These are phyloP conservation scores for Exophiala sideris DNA, from an alignment of 2,329 filamentous ascomycete genomes.

Conservation along the genomic window DNA sequence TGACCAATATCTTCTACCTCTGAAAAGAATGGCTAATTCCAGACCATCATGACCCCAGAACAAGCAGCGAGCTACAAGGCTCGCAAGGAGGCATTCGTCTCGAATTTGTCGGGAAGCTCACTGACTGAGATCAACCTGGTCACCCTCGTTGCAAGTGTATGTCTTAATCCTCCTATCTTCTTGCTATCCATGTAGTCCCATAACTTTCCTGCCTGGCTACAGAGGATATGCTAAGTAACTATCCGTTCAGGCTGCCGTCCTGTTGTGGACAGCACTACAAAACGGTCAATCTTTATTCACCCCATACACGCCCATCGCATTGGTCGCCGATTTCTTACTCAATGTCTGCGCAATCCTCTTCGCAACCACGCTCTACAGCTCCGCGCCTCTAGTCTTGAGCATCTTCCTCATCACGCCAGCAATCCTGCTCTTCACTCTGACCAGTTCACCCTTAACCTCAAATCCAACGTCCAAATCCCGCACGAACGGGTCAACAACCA, in stretches of 20 bases:
- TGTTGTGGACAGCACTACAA: slow-evolving; percentile 88
- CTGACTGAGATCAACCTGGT: slow-evolving; percentile 85
- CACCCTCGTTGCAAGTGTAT: slow-evolving; percentile 78
- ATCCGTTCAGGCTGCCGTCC: slow-evolving; percentile 63
- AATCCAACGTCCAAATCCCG: background rate
- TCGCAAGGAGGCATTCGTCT: slow-evolving; percentile 93
- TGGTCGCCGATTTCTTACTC: slow-evolving; percentile 78
- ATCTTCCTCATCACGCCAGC: slow-evolving; percentile 71
- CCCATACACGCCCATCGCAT: slow-evolving; percentile 65
- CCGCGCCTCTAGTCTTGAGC: slow-evolving; percentile 69
- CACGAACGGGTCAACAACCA: slow-evolving; percentile 23
- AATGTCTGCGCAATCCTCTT: slow-evolving; percentile 80
- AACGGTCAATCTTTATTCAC: slow-evolving; percentile 79
- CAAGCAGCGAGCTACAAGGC: slow-evolving; percentile 67
- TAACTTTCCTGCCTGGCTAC: no score
- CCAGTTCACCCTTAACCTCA: background rate
- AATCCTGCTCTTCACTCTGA: slow-evolving; percentile 50
- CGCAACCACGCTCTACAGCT: slow-evolving; percentile 80
- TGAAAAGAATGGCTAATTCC: background rate
- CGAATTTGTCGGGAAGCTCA: slow-evolving; percentile 77
- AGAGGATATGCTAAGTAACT: background rate
- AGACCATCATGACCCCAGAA: background rate
- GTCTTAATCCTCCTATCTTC: slow-evolving; percentile 31
- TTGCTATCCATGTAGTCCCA: background rate
- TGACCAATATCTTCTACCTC: background rate